Evolutionary conservation across 805 yeast species (phyloP), one percentile per base, ranked within the genome.

Genomic region (Candida pseudoglaebosa): DNA sequence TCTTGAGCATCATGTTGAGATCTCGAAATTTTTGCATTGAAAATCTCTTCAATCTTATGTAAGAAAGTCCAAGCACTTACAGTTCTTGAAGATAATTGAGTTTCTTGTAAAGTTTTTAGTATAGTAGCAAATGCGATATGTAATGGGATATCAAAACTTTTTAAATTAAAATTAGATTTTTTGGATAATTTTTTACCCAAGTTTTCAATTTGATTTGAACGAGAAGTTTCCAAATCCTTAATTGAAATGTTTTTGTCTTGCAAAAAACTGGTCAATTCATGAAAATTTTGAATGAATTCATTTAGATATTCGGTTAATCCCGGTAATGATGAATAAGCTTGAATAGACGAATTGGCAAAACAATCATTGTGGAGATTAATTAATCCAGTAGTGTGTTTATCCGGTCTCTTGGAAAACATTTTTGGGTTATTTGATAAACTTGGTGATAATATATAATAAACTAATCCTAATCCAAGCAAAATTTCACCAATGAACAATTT

Each of bases 1-100:
- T 91, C 99, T 51, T 93, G 97, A 0, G 98, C 96, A 63, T 91
- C 99, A 53, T 91, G 95, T 58, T 93, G 99, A 33, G 77, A 77
- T 24, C 49, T 66, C 2, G 95, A 81, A 19, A 93, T 81, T 46
- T 77, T 78, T 3, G 90, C 80, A 39, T 80, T 75, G 61, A 82
- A 84, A 12, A 84, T 80, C 7, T 58, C 59, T 53, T 91, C 98
- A 36, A 93, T 61, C 8, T 78, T 81, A 37, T 74, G 82, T 14
- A 91, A 63, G 35, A 90, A 74, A 1, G 86, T 82, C 90, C 95
- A 83, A 1, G 87, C 89, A 0, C 90, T 78, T 4, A 81, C 61
- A 6, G 80, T 71, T 39, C 75, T 69, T 1, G 80, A 59, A 1
- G 74, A 51, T 36, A 70, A 56, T 17, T 79, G 71, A 1, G 87